Base-by-base conservation (phyloP, 2,329 filamentous ascomycete genomes). In the Claviceps digitariae region DNA sequence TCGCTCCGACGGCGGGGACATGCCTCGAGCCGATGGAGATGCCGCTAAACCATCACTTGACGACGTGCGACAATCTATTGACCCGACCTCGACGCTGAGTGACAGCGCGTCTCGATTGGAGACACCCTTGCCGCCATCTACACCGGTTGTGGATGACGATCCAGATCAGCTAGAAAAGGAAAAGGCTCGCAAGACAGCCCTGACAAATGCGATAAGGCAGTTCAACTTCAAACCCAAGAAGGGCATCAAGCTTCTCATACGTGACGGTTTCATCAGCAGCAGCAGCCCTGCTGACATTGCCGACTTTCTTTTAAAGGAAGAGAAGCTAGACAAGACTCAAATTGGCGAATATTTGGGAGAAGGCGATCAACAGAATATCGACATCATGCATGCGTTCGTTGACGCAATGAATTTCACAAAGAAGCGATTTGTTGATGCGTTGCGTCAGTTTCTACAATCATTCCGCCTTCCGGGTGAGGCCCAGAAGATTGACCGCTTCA, bases 151-250 rank as follows among this genome's bases (percentile, higher is more conserved):
- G 3, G 90, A 96, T 54, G 94, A 98, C 63, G 93, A 98, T 62
- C 91, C 91, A 0, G 89, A 83, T 57, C 86, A 96, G 62, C 74
- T 98, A n/a, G 93, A 97, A 63, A 94, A 86, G 67, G 89, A 90
- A 53, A 97, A 97, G 70, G 87, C 90, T 56, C 81, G 86, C 57
- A 98, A 98, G 71, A 97, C 89, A 7, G 93, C 93, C 0, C 72
- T 97, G 56, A 87, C 84, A 51, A 93, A 95, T 61, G 91, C 87
- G 2, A 86, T 96, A 52, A 82, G 84, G 50, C 86, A 89, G 57
- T 98, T 98, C 76, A 98, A 98, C 67, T 96, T 91, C 74, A 98
- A 98, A 67, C 90, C 94, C 0, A 98, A 98, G 69, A 82, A 86
- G 55, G 94, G 93, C 6, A 81, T 98, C 64, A 95, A 95, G 65